Evolutionary conservation across 2,329 filamentous ascomycete genomes (phyloP), one percentile per base, ranked within the genome.

Genomic region (Colletotrichum sp.): DNA sequence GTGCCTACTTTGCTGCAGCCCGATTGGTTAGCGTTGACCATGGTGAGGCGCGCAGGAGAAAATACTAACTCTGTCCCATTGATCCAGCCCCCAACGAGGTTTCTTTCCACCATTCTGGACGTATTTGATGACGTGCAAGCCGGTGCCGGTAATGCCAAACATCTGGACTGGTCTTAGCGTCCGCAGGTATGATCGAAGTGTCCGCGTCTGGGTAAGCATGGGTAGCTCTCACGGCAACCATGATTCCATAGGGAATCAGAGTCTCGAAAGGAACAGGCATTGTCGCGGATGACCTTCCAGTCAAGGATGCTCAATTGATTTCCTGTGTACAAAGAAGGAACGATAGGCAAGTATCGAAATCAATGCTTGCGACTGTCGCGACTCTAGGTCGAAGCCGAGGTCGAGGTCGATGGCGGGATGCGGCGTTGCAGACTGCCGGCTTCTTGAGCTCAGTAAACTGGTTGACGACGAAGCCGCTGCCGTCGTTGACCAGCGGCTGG

Each of bases 231-330:
- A 93, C 91, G 82, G 85, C 87, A 80, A 91, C 84, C 84, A 93
- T 90, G 88, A 93, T 92, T 84, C 86, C 92, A 84, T 93, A 93
- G 59, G 92, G 91, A 84, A 93, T 87, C 79, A 93, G 82, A 66
- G 91, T 86, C 85, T 93, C 92, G 85, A 93, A 93, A 64, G 92
- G 92, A 78, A 93, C 85, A 76, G 90, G 90, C 92, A 93, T 93
- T 69, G 82, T 84, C 84, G 77, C 78, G 76, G 78, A 78, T 16
- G 71, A 78, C 64, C 36, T 76, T 73, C 61, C 59, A 69, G 68
- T 61, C 71, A 72, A 34, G 65, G 73, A 78, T 77, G 52, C 32
- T 72, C 52, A 75, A 69, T 79, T 75, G 52, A 7, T 65, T 80
- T 15, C 36, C 13, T 52, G 27, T 13, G 11, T n/a, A n/a, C 13